Evolutionary conservation across 2,329 filamentous ascomycete species (phyloP), one percentile per base, ranked within the genome.

Genomic region (Cladosporium sp.): DNA sequence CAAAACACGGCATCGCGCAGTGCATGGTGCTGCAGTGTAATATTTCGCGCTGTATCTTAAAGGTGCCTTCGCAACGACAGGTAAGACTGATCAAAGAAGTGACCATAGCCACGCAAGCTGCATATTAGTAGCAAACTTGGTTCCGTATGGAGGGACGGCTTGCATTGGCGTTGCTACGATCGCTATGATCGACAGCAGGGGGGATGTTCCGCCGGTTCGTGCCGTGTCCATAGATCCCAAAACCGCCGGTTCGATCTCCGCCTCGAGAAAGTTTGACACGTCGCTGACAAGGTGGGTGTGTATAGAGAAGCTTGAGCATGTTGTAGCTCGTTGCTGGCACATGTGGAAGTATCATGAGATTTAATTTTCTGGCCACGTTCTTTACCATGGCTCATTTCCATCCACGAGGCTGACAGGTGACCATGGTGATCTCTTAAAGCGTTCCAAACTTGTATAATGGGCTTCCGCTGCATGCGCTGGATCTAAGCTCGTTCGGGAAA

Each of bases 61-160:
- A 1, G 13, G n/a, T 21, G 5, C 8, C n/a, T 46, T 46, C n/a
- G 39, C n/a, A 13, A 21, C 39, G 39, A 46, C 39, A 5, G 39
- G n/a, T 10, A 21, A 3, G 10, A 26, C 26, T 32, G 39, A 23
- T 21, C 8, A 57, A n/a, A 54, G 10, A n/a, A 54, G 51, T 54
- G 51, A 57, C 39, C 54, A 39, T 34, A 57, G 54, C 30, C 54
- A 39, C 54, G 54, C 54, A 57, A 57, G 54, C 54, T 57, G 54
- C 54, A 57, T 57, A 23, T 39, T 36, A 39, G 54, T 23, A 57
- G 54, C 54, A 57, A 57, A 57, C 54, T 57, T 57, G 54, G 18
- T 26, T 32, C 25, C 25, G n/a, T 30, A 21, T 54, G 21, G 18
- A 57, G 30, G 32, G 34, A 34, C 36, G 36, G 36, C 39, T 39